A percentile compares a stretch with the other conserved stretches of the same genome.
Evolutionary conservation across 805 yeast species (phyloP).

Genomic region (Myxozyma kluyveri): DNA sequence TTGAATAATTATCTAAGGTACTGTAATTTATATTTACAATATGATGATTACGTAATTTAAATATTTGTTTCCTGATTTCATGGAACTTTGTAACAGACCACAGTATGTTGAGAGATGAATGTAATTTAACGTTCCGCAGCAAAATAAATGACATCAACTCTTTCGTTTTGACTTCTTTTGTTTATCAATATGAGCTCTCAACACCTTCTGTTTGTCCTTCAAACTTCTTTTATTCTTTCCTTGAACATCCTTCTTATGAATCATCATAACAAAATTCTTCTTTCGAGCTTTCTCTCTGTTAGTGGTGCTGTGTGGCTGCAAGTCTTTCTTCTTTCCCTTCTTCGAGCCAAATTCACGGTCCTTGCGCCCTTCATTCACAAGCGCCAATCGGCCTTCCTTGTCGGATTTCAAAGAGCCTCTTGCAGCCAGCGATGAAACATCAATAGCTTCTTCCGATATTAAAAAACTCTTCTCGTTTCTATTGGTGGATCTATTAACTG

Average conservation of each 20-base stretch:
- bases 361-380: conserved; percentile 85
- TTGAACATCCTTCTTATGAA: conserved; percentile 89
- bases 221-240: conserved; percentile 89
- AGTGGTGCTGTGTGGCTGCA: conserved; percentile 80
- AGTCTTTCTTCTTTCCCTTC: conserved; percentile 69
- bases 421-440: conserved; percentile 73
- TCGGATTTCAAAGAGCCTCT: conserved; percentile 74
- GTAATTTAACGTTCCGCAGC: too few relatives aligned
- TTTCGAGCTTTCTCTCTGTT: conserved; percentile 93
- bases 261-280: conserved; percentile 99
- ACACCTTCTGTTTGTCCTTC: conserved; percentile 82
- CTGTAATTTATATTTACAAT: too few relatives aligned
- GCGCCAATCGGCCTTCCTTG: conserved; percentile 87
- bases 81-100: too few relatives aligned
- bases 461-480: conserved; percentile 35
- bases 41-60: too few relatives aligned
- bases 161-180: conserved; percentile 62
- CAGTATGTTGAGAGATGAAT: too few relatives aligned
- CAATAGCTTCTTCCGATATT: conserved; percentile 73
- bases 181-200: conserved; percentile 80
- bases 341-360: conserved; percentile 89
- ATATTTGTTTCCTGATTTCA: too few relatives aligned
- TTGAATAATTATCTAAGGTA: too few relatives aligned
- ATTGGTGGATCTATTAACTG: conserved; percentile 76
- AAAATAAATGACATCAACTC: too few relatives aligned